These are phyloP conservation scores for Tetraselmis chui DNA, from an alignment of 139 green algal genomes.

Conservation along the genomic window DNA sequence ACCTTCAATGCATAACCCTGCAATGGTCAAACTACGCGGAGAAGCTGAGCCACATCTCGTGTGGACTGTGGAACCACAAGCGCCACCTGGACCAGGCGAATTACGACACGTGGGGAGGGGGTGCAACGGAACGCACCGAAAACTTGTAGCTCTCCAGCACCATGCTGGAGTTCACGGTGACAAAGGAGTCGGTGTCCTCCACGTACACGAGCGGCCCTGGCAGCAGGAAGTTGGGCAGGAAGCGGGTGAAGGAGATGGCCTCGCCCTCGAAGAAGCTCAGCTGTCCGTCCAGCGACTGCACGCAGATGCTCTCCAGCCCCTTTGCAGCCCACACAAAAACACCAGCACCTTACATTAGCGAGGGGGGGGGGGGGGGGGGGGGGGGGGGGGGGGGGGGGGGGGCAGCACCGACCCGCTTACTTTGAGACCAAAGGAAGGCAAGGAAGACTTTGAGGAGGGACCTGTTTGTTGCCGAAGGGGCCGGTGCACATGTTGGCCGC, in stretches of 20 bases:
- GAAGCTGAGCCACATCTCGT: too few species aligned
- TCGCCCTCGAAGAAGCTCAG: slow-evolving; percentile 54
- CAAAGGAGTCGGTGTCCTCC: slow-evolving; percentile 37
- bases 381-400: too few species aligned
- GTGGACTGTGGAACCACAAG: too few species aligned
- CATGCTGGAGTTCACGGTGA: slow-evolving; percentile 37
- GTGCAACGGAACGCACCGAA: neutral
- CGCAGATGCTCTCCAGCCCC: slow-evolving; percentile 43
- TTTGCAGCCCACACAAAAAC: too few species aligned
- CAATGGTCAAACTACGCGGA: too few species aligned
- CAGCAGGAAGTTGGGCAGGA: slow-evolving; percentile 50
- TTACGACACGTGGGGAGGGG: too few species aligned
- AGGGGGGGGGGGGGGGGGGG: too few species aligned
- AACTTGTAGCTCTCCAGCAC: slow-evolving; percentile 36
- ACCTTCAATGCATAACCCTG: too few species aligned
- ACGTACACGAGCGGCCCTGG: slow-evolving; percentile 39
- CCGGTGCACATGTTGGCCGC: slow-evolving; percentile 51
- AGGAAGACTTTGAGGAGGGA: neutral
- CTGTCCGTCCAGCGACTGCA: slow-evolving; percentile 66
- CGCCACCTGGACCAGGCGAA: too few species aligned
- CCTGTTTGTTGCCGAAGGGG: slow-evolving; percentile 23
- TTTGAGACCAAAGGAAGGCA: neutral
- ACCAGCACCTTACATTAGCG: too few species aligned
- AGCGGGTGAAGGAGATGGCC: slow-evolving; percentile 22
- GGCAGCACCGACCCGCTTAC: too few species aligned